Percentiles rank a stretch among this genome's conserved stretches.
These are phyloP conservation scores for Ganoderma resinaceum DNA, from an alignment of 1,284 basidiomycete genomes.

Conservation along the genomic window DNA sequence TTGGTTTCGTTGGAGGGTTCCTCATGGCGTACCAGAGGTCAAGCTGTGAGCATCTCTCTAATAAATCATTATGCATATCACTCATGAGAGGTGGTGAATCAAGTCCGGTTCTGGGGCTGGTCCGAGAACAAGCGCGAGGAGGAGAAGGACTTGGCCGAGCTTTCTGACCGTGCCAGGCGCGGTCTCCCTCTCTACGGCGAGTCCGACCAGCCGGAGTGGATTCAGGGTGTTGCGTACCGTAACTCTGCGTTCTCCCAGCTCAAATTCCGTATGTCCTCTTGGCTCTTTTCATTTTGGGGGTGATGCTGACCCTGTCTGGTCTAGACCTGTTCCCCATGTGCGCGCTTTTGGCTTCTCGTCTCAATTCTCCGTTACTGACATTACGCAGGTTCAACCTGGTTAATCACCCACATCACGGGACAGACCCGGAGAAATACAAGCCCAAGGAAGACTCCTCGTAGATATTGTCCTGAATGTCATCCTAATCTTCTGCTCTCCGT, in stretches of 20 bases:
- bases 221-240: conserved; percentile 88
- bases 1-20: conserved; percentile 90
- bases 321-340: conserved; percentile 76
- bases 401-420: conserved; percentile 88
- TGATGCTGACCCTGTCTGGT: conserved; percentile 15
- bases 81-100: background rate
- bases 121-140: conserved; percentile 90
- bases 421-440: conserved; percentile 83
- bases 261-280: conserved; percentile 79
- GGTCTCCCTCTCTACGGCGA: conserved; percentile 89
- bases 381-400: conserved; percentile 87
- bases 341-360: conserved; percentile 29
- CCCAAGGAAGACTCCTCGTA: conserved; percentile 36
- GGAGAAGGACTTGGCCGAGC: conserved; percentile 77
- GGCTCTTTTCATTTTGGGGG: background rate
- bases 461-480: conserved; percentile 21
- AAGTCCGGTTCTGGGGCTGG: conserved; percentile 98
- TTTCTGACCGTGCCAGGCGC: conserved; percentile 71
- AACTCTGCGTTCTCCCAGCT: conserved; percentile 95
- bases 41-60: conserved; percentile 63
- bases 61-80: conserved; percentile 11
- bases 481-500: background rate
- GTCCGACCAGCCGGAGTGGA: conserved; percentile 84
- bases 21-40: conserved; percentile 93
- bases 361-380: conserved; percentile 15